A percentile compares a stretch with the other conserved stretches of the same genome.
Evolutionary conservation across 1,284 basidiomycete species (phyloP).

Genomic region (Rhizopogon parksii): DNA sequence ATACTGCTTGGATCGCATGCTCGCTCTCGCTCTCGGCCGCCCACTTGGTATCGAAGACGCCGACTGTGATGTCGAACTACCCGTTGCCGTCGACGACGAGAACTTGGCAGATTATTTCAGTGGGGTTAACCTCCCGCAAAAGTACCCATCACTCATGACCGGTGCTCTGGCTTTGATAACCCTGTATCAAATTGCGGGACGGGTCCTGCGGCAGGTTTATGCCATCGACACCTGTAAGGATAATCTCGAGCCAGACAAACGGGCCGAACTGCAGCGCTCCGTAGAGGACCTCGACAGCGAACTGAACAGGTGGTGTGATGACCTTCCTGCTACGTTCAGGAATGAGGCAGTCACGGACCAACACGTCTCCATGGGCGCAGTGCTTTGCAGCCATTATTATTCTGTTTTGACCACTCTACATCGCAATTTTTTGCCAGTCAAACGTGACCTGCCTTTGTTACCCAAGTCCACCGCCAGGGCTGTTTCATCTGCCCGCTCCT

Average conservation of each 20-base stretch:
- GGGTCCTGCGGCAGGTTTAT: conserved; percentile 77
- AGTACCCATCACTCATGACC: conserved; percentile 66
- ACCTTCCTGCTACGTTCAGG: conserved; percentile 67
- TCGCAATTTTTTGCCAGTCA: conserved; percentile 78
- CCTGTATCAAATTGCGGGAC: conserved; percentile 77
- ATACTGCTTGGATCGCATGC: conserved; percentile 83
- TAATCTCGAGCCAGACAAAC: conserved; percentile 64
- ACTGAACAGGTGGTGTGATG: conserved; percentile 76
- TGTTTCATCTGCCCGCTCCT: conserved; percentile 70
- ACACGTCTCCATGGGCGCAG: conserved; percentile 81
- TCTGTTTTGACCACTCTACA: conserved; percentile 83
- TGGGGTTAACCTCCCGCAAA: conserved; percentile 48
- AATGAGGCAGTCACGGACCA: conserved; percentile 63
- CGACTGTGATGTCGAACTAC: conserved; percentile 78
- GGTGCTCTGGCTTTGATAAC: conserved; percentile 71
- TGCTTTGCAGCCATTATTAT: conserved; percentile 85
- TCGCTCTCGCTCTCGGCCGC: conserved; percentile 78
- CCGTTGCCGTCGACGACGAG: conserved; percentile 76
- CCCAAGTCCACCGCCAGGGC: conserved; percentile 72
- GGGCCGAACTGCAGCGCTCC: conserved; percentile 61
- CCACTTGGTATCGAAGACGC: conserved; percentile 74
- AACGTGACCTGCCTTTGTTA: conserved; percentile 55
- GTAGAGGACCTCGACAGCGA: conserved; percentile 74
- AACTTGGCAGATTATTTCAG: conserved; percentile 64
- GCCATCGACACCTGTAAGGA: conserved; percentile 70